These are phyloP conservation scores for Ustilago sp. DNA, from an alignment of 1,284 basidiomycete species.

Conservation along the genomic window DNA sequence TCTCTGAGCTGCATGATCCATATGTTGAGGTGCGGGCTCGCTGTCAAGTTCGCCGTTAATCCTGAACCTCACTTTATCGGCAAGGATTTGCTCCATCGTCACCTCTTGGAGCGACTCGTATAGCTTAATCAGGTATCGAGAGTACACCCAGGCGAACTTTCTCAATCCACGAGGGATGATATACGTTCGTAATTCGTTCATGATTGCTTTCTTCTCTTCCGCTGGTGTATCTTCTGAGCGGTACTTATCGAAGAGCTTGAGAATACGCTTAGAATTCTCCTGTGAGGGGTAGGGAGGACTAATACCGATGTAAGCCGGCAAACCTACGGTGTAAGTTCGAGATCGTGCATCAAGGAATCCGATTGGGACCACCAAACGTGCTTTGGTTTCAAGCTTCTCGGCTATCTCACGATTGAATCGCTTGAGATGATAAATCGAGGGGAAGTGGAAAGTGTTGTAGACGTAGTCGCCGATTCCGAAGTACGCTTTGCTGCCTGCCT, in stretches of 20 bases:
- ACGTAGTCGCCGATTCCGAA: constrained; percentile 10
- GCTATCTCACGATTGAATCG: constrained; percentile 16
- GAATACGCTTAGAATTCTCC: constrained; percentile 1
- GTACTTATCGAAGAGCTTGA: constrained; percentile 7
- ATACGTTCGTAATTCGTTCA: constrained; percentile 2
- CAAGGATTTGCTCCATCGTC: constrained; percentile 1
- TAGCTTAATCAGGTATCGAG: constrained; percentile 4
- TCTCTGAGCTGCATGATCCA: not conserved
- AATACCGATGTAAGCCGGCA: constrained; percentile 25
- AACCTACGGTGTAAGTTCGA: constrained; percentile 14
- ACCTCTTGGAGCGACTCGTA: constrained; percentile 5
- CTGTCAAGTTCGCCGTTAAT: not conserved
- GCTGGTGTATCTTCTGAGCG: not conserved
- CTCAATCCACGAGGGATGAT: constrained; percentile 28
- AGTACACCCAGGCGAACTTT: not conserved
- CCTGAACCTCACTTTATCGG: not conserved
- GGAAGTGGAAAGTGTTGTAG: constrained; percentile 30
- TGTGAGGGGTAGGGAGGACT: constrained; percentile 15
- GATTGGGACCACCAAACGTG: not conserved
- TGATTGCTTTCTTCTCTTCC: constrained; percentile 10
- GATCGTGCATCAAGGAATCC: constrained; percentile 19
- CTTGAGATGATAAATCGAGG: constrained; percentile 10
- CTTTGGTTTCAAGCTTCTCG: not conserved
- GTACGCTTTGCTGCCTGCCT: not conserved
- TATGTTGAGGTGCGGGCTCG: not conserved